Evolutionary conservation across 768 basidiomycete genomes (phyloP).

Genomic region (Termitomyces sp.): DNA sequence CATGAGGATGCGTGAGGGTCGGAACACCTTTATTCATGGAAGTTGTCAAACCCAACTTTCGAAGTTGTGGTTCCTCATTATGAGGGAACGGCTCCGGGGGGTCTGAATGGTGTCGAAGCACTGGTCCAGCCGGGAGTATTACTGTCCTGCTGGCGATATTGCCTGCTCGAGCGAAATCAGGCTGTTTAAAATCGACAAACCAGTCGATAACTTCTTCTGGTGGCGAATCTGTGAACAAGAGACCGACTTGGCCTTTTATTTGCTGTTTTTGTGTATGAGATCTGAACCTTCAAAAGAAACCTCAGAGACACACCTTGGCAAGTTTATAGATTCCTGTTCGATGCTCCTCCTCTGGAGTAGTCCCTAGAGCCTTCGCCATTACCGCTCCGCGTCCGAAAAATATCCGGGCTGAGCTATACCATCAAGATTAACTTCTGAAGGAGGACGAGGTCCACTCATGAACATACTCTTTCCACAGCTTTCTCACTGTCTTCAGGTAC

Average conservation of each 20-base stretch:
- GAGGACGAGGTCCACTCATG: not conserved
- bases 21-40: slow-evolving; percentile 86
- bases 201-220: slow-evolving; percentile 92
- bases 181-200: slow-evolving; percentile 87
- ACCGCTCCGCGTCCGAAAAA: slow-evolving; percentile 86
- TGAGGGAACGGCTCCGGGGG: slow-evolving; percentile 91
- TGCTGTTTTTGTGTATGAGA: slow-evolving; percentile 43
- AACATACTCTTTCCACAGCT: slow-evolving; percentile 87
- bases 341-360: slow-evolving; percentile 84
- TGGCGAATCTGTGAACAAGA: slow-evolving; percentile 88
- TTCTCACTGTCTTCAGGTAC: slow-evolving; percentile 89
- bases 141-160: slow-evolving; percentile 76
- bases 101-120: slow-evolving; percentile 76
- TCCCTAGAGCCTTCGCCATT: slow-evolving; percentile 94
- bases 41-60: slow-evolving; percentile 87
- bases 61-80: slow-evolving; percentile 94
- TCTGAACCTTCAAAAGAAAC: not conserved
- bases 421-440: slow-evolving; percentile 3
- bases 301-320: slow-evolving; percentile 53
- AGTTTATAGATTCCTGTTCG: slow-evolving; percentile 73
- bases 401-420: slow-evolving; percentile 74
- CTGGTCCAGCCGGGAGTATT: slow-evolving; percentile 76
- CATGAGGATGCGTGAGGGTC: slow-evolving; percentile 73
- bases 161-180: slow-evolving; percentile 89
- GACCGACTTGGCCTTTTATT: slow-evolving; percentile 92